Base-by-base conservation (phyloP, 2,329 filamentous ascomycete species). In the Alternaria consortialis region DNA sequence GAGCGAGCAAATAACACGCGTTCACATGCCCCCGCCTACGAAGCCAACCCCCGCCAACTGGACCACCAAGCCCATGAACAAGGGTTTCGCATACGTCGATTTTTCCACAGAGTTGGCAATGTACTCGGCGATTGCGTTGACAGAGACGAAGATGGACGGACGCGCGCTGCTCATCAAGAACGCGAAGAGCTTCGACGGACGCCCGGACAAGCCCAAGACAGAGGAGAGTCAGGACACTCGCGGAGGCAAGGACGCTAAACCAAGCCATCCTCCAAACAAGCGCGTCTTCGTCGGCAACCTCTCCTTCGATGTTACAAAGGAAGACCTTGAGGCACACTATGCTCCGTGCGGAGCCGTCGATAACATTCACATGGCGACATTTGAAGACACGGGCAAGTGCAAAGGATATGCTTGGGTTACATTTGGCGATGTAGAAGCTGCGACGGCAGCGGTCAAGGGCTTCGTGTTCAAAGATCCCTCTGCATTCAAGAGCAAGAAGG, bases 321-420 rank as follows among this genome's bases (percentile, higher is more conserved):
- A 97, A 56, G 89, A 92, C 70, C 80, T 99, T 51, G 84, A 88
- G 67, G 85, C 89, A 65, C 92, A 97, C 75, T 98, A 97, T 78
- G 85, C 86, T 50, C 92, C 90, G 77, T 98, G 94, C 76, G 95
- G 95, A 52, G 85, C 90, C 64, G 88, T 98, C 63, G 87, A 90
- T 54, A 91, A 91, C 82, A 86, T 93, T 66, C 94, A 97, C 80
- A 84, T 98, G 68, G 95, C 95, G 3, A 97, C 94, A 0, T 99
- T 99, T 75, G 92, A 98, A 79, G 96, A 99, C 78, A 90, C 90
- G 20, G 95, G 95, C 43, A 99, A 98, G 82, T 99, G 95, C 84
- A 98, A 98, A 82, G 96, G 95, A 17, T 99, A 91, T 80, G 95
- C 90, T 6, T 99, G 95, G 94, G 88, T 99, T 63, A 92, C 92